A percentile compares a stretch with the other conserved stretches of the same genome.
phyloP scores from a whole-genome alignment of 306 rosid species.

The Dryas alaskensis region DNA sequence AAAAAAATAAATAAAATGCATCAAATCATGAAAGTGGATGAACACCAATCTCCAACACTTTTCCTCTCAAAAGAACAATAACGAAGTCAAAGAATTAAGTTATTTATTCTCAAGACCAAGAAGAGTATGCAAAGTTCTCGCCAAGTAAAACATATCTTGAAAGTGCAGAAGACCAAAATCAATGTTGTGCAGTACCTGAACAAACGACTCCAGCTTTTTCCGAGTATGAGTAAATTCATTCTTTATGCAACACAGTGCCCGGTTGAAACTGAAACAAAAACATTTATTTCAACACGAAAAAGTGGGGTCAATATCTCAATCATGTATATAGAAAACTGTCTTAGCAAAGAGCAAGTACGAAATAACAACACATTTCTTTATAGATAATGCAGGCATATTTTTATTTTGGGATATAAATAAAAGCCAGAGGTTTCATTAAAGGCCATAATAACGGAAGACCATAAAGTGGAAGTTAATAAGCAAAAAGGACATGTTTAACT shows the following conservation, averaged over 20 bases:
- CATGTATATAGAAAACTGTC: background rate
- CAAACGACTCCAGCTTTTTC: conserved; percentile 37
- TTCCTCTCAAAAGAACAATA: background rate
- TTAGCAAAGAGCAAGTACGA: background rate
- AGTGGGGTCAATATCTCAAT: background rate
- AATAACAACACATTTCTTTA: background rate
- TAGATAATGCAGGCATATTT: background rate
- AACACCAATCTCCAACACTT: too few species aligned
- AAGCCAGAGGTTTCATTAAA: background rate
- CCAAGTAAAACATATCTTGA: conserved; percentile 5
- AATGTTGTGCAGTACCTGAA: conserved; percentile 37
- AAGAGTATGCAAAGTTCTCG: conserved; percentile 6
- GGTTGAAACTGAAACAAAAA: conserved; percentile 37
- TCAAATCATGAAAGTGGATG: too few species aligned
- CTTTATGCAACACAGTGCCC: conserved; percentile 31
- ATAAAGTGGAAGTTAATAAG: background rate
- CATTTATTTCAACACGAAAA: conserved; percentile 1
- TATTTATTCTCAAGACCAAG: background rate
- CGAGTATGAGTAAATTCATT: conserved; percentile 40
- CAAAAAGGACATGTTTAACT: background rate
- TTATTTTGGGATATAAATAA: background rate
- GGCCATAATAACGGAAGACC: background rate
- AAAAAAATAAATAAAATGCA: too few species aligned
- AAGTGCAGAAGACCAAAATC: background rate
- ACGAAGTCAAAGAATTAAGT: background rate